These are phyloP conservation scores for Glycyrrhiza uralensis DNA, from an alignment of 306 rosid genomes.

Conservation along the genomic window DNA sequence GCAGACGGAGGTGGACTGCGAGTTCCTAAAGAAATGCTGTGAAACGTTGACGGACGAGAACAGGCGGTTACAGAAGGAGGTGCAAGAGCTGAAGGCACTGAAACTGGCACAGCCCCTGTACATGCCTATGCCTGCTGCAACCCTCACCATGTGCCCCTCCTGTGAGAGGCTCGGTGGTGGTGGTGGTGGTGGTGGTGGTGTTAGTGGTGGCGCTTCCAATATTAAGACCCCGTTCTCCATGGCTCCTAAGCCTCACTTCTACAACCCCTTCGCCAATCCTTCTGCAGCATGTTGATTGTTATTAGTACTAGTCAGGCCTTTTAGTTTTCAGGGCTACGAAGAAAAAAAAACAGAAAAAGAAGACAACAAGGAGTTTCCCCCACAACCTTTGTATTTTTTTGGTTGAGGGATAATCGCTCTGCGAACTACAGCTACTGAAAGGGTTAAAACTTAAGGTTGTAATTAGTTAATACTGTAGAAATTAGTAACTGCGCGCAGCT, in stretches of 20 bases:
- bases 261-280: conserved; percentile 75
- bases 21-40: conserved; percentile 87
- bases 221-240: conserved; percentile 66
- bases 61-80: conserved; percentile 75
- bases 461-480: conserved; percentile 59
- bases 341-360: not conserved
- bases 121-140: conserved; percentile 92
- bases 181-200: conserved; percentile 28
- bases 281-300: conserved; percentile 81
- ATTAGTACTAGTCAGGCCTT: conserved; percentile 5
- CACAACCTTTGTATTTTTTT: conserved; percentile 60
- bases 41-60: conserved; percentile 89
- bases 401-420: conserved; percentile 57
- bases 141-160: conserved; percentile 87
- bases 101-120: conserved; percentile 67
- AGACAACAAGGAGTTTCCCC: not conserved
- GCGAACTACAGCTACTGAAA: conserved; percentile 20
- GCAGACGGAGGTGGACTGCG: conserved; percentile 93
- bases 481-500: conserved; percentile 42
- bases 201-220: conserved; percentile 37
- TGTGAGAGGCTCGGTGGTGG: conserved; percentile 66
- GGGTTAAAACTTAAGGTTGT: conserved; percentile 48
- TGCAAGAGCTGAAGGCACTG: conserved; percentile 79
- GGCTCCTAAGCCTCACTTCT: conserved; percentile 76
- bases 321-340: not conserved